Base-by-base conservation (phyloP, 2,329 filamentous ascomycete species). In the Boeremia exigua region DNA sequence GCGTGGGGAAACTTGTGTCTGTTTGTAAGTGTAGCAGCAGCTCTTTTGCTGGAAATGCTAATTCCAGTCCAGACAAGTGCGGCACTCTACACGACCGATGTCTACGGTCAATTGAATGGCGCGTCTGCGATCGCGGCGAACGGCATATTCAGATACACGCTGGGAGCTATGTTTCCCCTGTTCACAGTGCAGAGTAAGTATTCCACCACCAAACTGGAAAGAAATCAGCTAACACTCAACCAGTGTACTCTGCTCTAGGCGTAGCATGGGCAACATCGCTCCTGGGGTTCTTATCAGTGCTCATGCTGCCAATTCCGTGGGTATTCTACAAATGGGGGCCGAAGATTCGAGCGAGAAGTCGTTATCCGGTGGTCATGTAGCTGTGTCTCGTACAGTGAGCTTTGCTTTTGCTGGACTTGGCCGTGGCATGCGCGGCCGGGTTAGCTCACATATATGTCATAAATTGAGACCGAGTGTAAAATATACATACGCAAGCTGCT, bases 1-100 rank as follows among this genome's bases (percentile, higher is more conserved):
- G 82, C 82, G 0, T 86, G 82, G 79, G 85, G 85, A 1, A 87
- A 86, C 61, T 70, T 87, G 0, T 84, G 80, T 56, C 75, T 88
- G 2, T 88, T 88, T 61, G 79, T 86, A 78, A 79, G 72, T 71
- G 15, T 2, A 11, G 8, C 8, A 8, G 19, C 1, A 29, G 27
- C 30, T 29, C 12, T 14, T n/a, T 6, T 11, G n/a, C 4, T 23
- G 3, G 3, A 3, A 12, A 23, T n/a, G 15, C 17, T 29, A 2
- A 25, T 2, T 6, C 3, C 32, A 3, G 25, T 1, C 9, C 28
- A 70, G 68, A 66, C 63, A 6, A 69, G 69, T 2, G 61, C 67
- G 6, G 65, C 61, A 2, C 54, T 74, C 27, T 74, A 73, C 32
- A 57, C 72, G 34, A 54, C 59, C 6, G 71, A 76, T 48, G 62